Evolutionary conservation across 768 basidiomycete genomes (phyloP).

Genomic region (Rhizopogon vinicolor): DNA sequence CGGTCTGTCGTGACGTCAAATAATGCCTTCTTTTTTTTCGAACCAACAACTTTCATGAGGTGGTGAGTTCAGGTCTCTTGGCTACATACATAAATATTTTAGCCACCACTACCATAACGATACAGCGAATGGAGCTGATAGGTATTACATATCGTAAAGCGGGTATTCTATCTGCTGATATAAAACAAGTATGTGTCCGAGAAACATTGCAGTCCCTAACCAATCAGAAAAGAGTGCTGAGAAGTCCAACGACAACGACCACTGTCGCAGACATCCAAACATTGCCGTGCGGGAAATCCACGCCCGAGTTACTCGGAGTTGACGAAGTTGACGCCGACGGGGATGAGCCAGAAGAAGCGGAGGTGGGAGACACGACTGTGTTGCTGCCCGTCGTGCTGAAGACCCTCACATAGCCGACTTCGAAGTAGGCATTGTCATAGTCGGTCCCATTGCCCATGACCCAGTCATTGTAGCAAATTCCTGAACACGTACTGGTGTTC

Average conservation of each 20-base stretch:
- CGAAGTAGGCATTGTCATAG: constrained; percentile 69
- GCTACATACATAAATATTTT: too few relatives aligned
- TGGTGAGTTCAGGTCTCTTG: too few relatives aligned
- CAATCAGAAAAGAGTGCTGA: background rate
- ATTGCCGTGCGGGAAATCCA: background rate
- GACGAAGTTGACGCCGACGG: constrained; percentile 6
- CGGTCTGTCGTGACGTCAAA: too few relatives aligned
- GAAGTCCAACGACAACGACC: constrained; percentile 6
- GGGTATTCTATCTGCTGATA: too few relatives aligned
- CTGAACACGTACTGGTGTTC: constrained; percentile 53
- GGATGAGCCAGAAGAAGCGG: constrained; percentile 8
- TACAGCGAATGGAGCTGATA: too few relatives aligned
- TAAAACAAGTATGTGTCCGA: background rate
- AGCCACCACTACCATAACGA: too few relatives aligned
- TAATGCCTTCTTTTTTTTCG: too few relatives aligned
- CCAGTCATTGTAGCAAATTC: constrained; percentile 66
- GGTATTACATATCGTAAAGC: too few relatives aligned
- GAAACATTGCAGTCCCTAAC: background rate
- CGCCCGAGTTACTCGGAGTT: constrained; percentile 7
- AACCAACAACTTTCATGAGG: too few relatives aligned
- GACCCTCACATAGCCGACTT: constrained; percentile 56
- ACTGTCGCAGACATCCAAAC: constrained; percentile 7
- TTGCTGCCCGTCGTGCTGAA: constrained; percentile 33
- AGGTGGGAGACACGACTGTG: constrained; percentile 19
- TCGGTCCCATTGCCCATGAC: constrained; percentile 58